Conservation (phyloP, 495 filamentous ascomycete genomes). For the Tetracladium marchalianum region DNA sequence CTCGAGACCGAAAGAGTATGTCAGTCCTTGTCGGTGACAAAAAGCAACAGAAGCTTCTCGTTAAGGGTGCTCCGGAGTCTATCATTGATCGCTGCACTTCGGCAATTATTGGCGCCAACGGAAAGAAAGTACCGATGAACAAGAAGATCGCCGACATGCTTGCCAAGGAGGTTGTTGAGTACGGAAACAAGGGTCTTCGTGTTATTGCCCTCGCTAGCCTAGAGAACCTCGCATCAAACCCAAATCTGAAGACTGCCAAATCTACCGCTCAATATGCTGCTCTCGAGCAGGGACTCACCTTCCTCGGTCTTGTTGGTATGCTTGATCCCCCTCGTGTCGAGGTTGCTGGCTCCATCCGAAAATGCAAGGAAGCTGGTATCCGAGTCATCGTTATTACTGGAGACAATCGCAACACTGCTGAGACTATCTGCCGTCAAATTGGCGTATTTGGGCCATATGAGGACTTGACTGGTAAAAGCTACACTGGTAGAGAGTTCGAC, state of each 20-base stretch:
- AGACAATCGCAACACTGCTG: slow-evolving; percentile 94
- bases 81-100: slow-evolving; percentile 86
- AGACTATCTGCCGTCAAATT: slow-evolving; percentile 95
- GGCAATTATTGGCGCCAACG: slow-evolving; percentile 62
- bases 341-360: slow-evolving; percentile 72
- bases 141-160: slow-evolving; percentile 58
- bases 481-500: slow-evolving; percentile 91
- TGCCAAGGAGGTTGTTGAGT: slow-evolving; percentile 70
- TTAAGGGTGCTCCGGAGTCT: slow-evolving; percentile 94
- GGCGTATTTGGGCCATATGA: slow-evolving; percentile 82
- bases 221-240: slow-evolving; percentile 59
- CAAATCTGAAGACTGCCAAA: slow-evolving; percentile 62
- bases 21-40: slow-evolving; percentile 76
- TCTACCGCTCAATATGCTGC: slow-evolving; percentile 74
- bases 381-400: slow-evolving; percentile 97
- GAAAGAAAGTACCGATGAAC: slow-evolving; percentile 60
- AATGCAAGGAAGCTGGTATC: slow-evolving; percentile 88
- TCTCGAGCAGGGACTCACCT: slow-evolving; percentile 87
- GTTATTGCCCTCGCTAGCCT: slow-evolving; percentile 87
- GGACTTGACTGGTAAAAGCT: slow-evolving; percentile 84
- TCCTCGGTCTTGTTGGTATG: slow-evolving; percentile 93
- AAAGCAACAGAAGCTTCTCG: slow-evolving; percentile 67
- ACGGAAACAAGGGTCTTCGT: slow-evolving; percentile 84
- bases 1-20: slow-evolving; percentile 98
- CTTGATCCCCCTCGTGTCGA: slow-evolving; percentile 96